Evolutionary conservation across 2,329 filamentous ascomycete species (phyloP).

Genomic region (Leptographium procerum): DNA sequence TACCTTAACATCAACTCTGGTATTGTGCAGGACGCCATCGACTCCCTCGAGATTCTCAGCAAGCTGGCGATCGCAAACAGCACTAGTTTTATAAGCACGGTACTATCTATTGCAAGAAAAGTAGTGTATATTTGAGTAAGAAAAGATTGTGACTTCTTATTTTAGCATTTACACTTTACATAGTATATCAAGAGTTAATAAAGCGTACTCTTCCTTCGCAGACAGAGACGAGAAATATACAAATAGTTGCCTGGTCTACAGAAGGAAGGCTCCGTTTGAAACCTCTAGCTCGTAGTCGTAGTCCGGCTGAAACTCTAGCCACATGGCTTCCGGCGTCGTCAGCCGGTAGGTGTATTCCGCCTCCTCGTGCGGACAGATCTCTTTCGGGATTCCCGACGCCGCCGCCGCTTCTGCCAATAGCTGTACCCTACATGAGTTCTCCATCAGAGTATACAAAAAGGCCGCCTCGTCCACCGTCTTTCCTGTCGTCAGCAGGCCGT

Average conservation of each 20-base stretch:
- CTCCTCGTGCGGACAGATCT: conserved; percentile 23
- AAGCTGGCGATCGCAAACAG: conserved; percentile 21
- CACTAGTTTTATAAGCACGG: too few relatives aligned
- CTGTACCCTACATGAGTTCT: conserved; percentile 57
- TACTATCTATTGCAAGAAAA: too few relatives aligned
- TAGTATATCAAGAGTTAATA: too few relatives aligned
- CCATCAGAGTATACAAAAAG: conserved; percentile 48
- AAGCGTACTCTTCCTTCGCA: too few relatives aligned
- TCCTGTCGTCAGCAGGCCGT: conserved; percentile 49
- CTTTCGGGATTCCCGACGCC: conserved; percentile 28
- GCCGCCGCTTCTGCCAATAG: conserved; percentile 49
- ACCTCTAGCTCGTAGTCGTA: neutral
- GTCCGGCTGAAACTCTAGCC: neutral
- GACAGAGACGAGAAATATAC: too few relatives aligned
- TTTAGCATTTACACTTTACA: too few relatives aligned
- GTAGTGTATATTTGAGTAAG: too few relatives aligned
- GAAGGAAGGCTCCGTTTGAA: too few relatives aligned
- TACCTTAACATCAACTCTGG: neutral
- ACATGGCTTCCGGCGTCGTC: neutral
- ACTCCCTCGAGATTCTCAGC: neutral
- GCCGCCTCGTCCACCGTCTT: conserved; percentile 52
- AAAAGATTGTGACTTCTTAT: too few relatives aligned
- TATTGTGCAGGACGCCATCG: neutral
- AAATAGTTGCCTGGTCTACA: too few relatives aligned
- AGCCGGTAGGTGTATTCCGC: conserved; percentile 17